A percentile compares a stretch with the other conserved stretches of the same genome.
Evolutionary conservation across 108 stramenopile species (phyloP).

Genomic region (Skeletonema tropicum): DNA sequence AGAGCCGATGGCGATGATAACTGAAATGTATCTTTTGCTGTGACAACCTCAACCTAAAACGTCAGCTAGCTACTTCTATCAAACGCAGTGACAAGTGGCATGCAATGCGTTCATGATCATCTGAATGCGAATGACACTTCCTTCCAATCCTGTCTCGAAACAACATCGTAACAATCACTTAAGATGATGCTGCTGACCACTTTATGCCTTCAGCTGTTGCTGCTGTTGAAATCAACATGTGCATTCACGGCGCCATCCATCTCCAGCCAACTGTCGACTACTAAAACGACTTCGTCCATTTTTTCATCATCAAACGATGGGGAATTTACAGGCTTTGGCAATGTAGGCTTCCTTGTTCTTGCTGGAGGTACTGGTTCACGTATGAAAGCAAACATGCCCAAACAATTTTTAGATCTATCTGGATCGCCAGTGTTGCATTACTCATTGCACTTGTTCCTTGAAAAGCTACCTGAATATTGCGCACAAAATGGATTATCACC

Average conservation of each 20-base stretch:
- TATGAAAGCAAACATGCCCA: constrained; percentile 93
- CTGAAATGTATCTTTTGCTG: not conserved
- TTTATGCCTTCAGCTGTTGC: not conserved
- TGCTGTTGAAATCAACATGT: constrained; percentile 1
- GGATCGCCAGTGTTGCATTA: constrained; percentile 88
- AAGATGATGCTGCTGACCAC: not conserved
- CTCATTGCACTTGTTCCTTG: constrained; percentile 89
- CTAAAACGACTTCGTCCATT: not conserved
- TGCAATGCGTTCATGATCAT: too few relatives aligned
- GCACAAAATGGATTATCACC: constrained; percentile 30
- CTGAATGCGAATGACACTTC: too few relatives aligned
- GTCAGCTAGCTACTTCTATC: too few relatives aligned
- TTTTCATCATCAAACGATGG: constrained; percentile 16
- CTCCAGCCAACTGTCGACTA: constrained; percentile 1
- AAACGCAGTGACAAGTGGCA: not conserved
- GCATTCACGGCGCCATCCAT: not conserved
- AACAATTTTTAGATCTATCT: constrained; percentile 86
- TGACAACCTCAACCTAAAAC: not conserved
- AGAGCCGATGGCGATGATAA: not conserved
- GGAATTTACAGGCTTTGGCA: constrained; percentile 42
- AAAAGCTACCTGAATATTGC: constrained; percentile 60
- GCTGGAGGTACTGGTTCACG: constrained; percentile 94
- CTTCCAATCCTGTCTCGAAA: too few relatives aligned
- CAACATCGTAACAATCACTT: not conserved
- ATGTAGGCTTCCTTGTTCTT: constrained; percentile 89